Evolutionary conservation across 352 stramenopile genomes (phyloP).

Genomic region (Phytophthora uliginosa): DNA sequence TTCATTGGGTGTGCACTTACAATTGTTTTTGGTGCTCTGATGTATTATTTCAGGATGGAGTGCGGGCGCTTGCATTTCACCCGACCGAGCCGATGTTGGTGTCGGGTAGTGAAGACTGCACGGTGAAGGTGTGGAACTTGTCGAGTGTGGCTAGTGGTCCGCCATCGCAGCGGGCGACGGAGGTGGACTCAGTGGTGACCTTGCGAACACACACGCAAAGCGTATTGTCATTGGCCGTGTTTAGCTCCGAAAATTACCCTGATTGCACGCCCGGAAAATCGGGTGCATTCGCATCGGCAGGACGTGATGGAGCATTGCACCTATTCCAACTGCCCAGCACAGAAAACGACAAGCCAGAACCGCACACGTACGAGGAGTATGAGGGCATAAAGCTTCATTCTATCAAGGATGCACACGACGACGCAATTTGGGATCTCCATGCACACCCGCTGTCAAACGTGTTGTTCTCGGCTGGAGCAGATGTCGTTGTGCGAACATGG

Average conservation of each 20-base stretch:
- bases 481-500: constrained; percentile 86
- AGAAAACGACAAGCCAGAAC: constrained; percentile 77
- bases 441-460: constrained; percentile 86
- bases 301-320: constrained; percentile 80
- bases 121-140: constrained; percentile 88
- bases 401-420: constrained; percentile 82
- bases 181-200: constrained; percentile 84
- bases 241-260: constrained; percentile 82
- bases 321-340: constrained; percentile 67
- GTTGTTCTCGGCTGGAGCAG: constrained; percentile 83
- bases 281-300: constrained; percentile 77
- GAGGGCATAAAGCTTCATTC: constrained; percentile 72
- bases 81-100: constrained; percentile 86
- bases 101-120: constrained; percentile 88
- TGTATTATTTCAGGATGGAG: constrained; percentile 62
- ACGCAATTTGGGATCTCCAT: constrained; percentile 87
- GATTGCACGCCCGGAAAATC: constrained; percentile 55
- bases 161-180: constrained; percentile 73
- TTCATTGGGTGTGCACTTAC: constrained; percentile 12
- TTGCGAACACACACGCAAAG: constrained; percentile 80
- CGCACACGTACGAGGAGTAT: constrained; percentile 81
- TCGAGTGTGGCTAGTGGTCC: constrained; percentile 66
- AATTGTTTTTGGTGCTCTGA: neutral
- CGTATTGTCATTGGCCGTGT: constrained; percentile 77
- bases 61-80: constrained; percentile 82